Percentiles rank a stretch among this genome's conserved stretches.
Evolutionary conservation across 1,284 basidiomycete species (phyloP).

Genomic region (Heterobasidion irregulare): DNA sequence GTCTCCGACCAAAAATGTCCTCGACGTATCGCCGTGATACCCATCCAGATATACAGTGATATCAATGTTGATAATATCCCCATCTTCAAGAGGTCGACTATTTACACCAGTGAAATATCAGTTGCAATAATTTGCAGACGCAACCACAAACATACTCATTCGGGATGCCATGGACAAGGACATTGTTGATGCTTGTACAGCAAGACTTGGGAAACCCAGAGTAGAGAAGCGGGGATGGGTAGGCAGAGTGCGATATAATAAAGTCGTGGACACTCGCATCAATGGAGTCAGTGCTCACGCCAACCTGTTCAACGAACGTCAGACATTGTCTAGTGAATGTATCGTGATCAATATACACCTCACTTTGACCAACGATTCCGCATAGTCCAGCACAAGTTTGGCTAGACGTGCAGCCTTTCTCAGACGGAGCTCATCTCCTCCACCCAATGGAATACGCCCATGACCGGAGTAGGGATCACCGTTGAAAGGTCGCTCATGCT

Average conservation of each 20-base stretch:
- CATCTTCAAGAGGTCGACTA: conserved; percentile 71
- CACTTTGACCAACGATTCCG: conserved; percentile 51
- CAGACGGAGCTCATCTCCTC: conserved; percentile 47
- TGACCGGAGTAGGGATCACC: conserved; percentile 17
- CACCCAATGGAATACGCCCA: conserved; percentile 45
- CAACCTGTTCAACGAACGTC: conserved; percentile 37
- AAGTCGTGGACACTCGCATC: conserved; percentile 66
- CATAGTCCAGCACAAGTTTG: conserved; percentile 48
- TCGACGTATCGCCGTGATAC: conserved; percentile 82
- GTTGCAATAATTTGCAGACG: background rate
- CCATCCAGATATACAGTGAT: conserved; percentile 73
- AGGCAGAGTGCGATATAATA: conserved; percentile 63
- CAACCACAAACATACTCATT: conserved; percentile 48
- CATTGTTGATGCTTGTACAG: conserved; percentile 86
- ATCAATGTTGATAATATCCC: conserved; percentile 83
- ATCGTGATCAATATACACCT: conserved; percentile 10
- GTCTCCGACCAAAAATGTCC: conserved; percentile 72
- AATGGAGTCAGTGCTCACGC: conserved; percentile 67
- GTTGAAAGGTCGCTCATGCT: conserved; percentile 13
- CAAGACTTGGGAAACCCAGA: conserved; percentile 79
- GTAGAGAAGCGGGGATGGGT: conserved; percentile 85
- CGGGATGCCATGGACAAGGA: conserved; percentile 82
- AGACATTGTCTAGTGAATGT: background rate
- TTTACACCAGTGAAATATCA: background rate
- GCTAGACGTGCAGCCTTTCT: conserved; percentile 57